These are phyloP conservation scores for Globisporangium barbulae DNA, from an alignment of 352 stramenopile species.

Conservation along the genomic window DNA sequence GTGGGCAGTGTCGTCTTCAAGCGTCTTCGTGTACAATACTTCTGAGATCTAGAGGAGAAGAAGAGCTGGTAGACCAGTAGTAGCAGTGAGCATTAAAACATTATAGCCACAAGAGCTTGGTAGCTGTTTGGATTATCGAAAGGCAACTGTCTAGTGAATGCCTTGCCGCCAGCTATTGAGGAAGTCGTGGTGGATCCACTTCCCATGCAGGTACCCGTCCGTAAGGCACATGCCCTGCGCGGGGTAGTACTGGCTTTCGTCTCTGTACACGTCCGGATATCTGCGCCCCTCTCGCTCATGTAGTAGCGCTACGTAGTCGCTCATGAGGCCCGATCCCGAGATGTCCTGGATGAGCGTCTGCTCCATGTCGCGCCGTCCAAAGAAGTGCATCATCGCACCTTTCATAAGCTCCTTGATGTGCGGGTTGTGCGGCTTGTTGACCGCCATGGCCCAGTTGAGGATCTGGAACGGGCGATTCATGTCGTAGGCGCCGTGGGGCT, in stretches of 20 bases:
- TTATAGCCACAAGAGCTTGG: too few relatives aligned
- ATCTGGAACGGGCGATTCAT: slow-evolving; percentile 16
- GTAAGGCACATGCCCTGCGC: slow-evolving; percentile 7
- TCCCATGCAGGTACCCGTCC: neutral
- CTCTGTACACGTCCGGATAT: slow-evolving; percentile 8
- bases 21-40: too few relatives aligned
- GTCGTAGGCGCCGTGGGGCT: neutral
- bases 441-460: slow-evolving; percentile 19
- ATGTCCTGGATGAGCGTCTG: slow-evolving; percentile 14
- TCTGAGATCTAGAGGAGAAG: too few relatives aligned
- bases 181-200: slow-evolving; percentile 11
- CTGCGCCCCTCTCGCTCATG: slow-evolving; percentile 10
- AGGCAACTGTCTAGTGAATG: neutral
- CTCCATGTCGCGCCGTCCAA: slow-evolving; percentile 20
- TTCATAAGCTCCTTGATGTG: slow-evolving; percentile 14
- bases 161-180: neutral
- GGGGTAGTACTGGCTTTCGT: neutral
- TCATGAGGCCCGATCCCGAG: slow-evolving; percentile 17
- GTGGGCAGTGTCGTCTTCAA: too few relatives aligned
- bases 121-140: too few relatives aligned
- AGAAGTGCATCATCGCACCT: slow-evolving; percentile 13
- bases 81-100: too few relatives aligned
- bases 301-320: slow-evolving; percentile 21
- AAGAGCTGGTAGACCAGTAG: too few relatives aligned
- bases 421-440: slow-evolving; percentile 3